These are phyloP conservation scores for Chlamydomonas sp. DNA, from an alignment of 139 green algal species.

Conservation along the genomic window DNA sequence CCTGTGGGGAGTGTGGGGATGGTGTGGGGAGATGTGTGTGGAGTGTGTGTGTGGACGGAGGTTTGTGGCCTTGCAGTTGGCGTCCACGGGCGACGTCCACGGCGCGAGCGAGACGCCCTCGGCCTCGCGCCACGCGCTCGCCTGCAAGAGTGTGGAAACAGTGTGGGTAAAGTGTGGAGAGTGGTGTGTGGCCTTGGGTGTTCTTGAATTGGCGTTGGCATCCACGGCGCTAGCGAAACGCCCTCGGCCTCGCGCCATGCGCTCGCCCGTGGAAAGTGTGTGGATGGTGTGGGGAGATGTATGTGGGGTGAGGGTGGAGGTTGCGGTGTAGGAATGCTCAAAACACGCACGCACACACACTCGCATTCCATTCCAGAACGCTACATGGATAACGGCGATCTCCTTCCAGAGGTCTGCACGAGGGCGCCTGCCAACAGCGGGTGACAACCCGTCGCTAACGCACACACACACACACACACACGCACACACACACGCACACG, in stretches of 20 bases:
- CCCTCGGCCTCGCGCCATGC: slow-evolving; percentile 9
- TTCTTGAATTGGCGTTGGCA: too few relatives aligned
- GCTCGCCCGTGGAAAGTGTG: slow-evolving; percentile 1
- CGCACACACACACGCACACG: background rate
- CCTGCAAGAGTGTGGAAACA: slow-evolving; percentile 22
- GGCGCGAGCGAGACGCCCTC: slow-evolving; percentile 31
- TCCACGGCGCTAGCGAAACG: slow-evolving; percentile 23
- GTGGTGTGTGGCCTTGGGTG: background rate
- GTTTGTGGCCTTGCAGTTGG: slow-evolving; percentile 25
- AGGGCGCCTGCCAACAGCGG: too few relatives aligned
- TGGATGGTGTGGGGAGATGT: background rate
- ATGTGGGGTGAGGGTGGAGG: background rate
- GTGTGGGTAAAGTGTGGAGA: background rate
- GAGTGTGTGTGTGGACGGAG: slow-evolving; percentile 1
- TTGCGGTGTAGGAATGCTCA: too few relatives aligned
- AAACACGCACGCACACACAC: background rate
- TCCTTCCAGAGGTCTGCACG: too few relatives aligned
- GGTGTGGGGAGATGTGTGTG: background rate
- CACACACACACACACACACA: slow-evolving; percentile 2
- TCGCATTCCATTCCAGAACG: too few relatives aligned
- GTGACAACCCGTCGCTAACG: too few relatives aligned
- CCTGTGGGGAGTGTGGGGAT: background rate
- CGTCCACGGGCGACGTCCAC: slow-evolving; percentile 29
- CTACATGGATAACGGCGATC: background rate
- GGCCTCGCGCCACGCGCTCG: slow-evolving; percentile 36